A percentile compares a stretch with the other conserved stretches of the same genome.
phyloP scores from a whole-genome alignment of 169 alveolate species.

The Plasmodium gonderi region DNA sequence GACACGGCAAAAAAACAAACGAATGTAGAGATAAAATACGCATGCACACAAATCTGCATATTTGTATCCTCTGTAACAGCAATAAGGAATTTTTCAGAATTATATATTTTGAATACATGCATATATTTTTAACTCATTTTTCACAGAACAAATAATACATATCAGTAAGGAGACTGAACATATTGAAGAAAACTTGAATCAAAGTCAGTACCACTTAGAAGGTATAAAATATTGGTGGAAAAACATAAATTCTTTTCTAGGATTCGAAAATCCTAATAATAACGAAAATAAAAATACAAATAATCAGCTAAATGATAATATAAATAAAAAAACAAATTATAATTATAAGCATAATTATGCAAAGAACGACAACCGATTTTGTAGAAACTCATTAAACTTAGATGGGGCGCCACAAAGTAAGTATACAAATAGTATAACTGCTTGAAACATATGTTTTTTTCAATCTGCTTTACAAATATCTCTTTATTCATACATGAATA shows the following conservation, averaged over 20 bases:
- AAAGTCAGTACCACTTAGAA: constrained; percentile 69
- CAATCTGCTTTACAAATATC: background rate
- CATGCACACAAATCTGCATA: background rate
- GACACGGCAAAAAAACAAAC: background rate
- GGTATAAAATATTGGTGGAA: constrained; percentile 75
- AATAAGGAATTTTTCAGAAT: background rate
- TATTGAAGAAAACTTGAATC: constrained; percentile 51
- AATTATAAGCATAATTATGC: constrained; percentile 25
- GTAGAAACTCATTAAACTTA: background rate
- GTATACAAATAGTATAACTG: background rate
- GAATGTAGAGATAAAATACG: no score
- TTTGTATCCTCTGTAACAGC: background rate
- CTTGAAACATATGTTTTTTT: background rate
- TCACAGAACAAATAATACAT: constrained; percentile 72
- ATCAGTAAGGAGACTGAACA: constrained; percentile 55
- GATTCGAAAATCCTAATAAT: constrained; percentile 21
- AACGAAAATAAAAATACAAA: constrained; percentile 47
- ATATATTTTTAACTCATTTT: constrained; percentile 6
- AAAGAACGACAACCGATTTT: background rate
- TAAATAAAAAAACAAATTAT: constrained; percentile 1
- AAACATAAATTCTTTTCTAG: constrained; percentile 60
- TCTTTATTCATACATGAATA: background rate
- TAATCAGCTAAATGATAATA: background rate
- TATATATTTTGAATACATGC: background rate
- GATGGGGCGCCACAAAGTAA: constrained; percentile 21